Evolutionary conservation across 192 early-diverging fungal genomes (phyloP).

Genomic region (Backusella mclennaniae): DNA sequence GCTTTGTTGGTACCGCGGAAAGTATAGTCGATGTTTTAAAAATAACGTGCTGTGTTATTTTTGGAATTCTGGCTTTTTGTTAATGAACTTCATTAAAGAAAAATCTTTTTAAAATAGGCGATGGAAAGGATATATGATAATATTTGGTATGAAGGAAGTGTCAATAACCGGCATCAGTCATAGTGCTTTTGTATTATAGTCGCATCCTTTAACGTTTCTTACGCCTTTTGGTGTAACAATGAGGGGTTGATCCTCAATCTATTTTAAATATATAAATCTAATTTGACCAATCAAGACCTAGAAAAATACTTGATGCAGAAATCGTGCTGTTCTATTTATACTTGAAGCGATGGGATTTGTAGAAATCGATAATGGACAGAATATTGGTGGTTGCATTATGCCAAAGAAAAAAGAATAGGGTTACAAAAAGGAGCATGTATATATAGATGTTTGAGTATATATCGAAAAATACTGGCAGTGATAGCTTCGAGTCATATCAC

Average conservation of each 20-base stretch:
- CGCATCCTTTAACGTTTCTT: background rate
- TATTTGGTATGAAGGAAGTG: background rate
- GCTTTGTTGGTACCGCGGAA: background rate
- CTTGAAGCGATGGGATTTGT: too few species aligned
- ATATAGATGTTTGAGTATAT: too few species aligned
- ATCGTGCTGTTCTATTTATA: too few species aligned
- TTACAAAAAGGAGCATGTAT: too few species aligned
- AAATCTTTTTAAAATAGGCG: background rate
- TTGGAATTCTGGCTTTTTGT: background rate
- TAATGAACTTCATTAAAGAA: background rate
- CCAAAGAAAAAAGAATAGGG: too few species aligned
- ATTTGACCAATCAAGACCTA: background rate
- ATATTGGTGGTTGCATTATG: too few species aligned
- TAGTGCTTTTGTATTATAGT: background rate
- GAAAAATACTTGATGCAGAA: background rate
- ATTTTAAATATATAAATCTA: background rate
- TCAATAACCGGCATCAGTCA: background rate
- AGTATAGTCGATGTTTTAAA: background rate
- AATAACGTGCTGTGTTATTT: conserved; percentile 6
- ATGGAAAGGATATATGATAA: background rate
- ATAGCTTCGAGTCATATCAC: too few species aligned
- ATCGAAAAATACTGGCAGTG: too few species aligned
- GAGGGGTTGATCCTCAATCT: background rate
- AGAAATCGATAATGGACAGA: too few species aligned
- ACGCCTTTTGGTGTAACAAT: background rate